phyloP scores from a whole-genome alignment of 2,329 filamentous ascomycete genomes.

The Neofusicoccum sp. region DNA sequence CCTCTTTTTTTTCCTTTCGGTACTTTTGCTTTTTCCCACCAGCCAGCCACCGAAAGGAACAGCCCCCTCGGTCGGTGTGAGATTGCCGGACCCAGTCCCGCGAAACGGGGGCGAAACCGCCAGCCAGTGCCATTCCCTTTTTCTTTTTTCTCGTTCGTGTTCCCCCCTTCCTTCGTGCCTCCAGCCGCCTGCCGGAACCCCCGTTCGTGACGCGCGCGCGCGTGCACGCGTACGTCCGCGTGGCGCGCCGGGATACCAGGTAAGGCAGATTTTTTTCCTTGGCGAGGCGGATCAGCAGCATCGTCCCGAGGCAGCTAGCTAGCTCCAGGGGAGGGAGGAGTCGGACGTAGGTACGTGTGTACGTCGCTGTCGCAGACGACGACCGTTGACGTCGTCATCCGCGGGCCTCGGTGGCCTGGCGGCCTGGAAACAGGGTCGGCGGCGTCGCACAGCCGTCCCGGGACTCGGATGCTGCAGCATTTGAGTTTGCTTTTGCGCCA shows the following conservation, averaged over 20 bases:
- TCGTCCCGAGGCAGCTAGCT: neutral
- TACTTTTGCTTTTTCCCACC: slow-evolving; percentile 6
- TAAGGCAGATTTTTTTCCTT: too few relatives aligned
- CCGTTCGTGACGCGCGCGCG: neutral
- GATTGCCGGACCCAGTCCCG: neutral
- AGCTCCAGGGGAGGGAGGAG: too few relatives aligned
- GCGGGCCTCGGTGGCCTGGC: too few relatives aligned
- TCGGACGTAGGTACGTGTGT: too few relatives aligned
- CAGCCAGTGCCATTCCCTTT: neutral
- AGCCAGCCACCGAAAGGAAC: slow-evolving; percentile 8
- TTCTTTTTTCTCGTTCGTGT: neutral
- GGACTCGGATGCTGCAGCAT: neutral
- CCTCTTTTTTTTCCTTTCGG: neutral
- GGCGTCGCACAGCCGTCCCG: neutral
- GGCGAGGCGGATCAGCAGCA: too few relatives aligned
- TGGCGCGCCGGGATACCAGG: neutral
- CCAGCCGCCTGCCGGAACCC: neutral
- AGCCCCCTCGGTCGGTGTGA: neutral
- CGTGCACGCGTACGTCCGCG: neutral
- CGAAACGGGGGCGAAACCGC: neutral
- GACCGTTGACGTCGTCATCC: neutral
- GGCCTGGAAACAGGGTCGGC: neutral
- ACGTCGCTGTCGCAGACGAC: too few relatives aligned
- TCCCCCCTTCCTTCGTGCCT: neutral
- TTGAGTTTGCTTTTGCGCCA: neutral